Evolutionary conservation across 768 basidiomycete genomes (phyloP), one percentile per base, ranked within the genome.

Genomic region (Boletellus sp.): DNA sequence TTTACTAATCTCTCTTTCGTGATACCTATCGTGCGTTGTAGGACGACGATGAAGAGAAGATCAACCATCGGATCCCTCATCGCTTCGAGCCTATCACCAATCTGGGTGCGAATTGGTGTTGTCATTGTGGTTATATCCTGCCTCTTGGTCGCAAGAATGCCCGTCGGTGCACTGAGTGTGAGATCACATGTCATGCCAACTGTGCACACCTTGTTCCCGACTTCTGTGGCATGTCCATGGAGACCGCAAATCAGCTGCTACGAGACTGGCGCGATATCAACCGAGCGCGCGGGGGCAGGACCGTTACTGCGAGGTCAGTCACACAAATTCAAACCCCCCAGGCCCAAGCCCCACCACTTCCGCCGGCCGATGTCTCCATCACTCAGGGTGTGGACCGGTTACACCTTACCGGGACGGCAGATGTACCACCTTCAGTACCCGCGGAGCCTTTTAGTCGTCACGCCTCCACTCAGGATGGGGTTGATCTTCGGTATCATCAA

Each of bases 141-240:
- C 94, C 96, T 48, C 80, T 98, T 42, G 95, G 95, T 45, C 85
- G 94, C 57, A 98, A 98, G 77, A 95, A 97, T 67, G 88, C 95
- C 19, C 84, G 93, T 48, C 89, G 88, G 70, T 99, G 96, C 68
- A 85, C 90, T 0, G 95, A 98, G 68, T 99, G 96, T 72, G 84
- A 87, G 62, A 85, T 98, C 58, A 97, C 95, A 40, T 97, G 94
- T 61, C 96, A 99, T 70, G 93, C 92, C 17, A 90, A 93, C 56
- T 99, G 96, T 71, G 90, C 94, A 1, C 96, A 99, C 68, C 81
- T 98, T 50, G 96, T 99, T 35, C 96, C 96, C 51, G 95, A 99
- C 70, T 98, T 99, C 71, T 99, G 96, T 63, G 96, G 96, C 37
- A 97, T 99, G 94, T 93, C 94, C 33, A 98, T 98, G 95, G 95